phyloP scores from a whole-genome alignment of 768 basidiomycete genomes.

The Tricholoma sp. region DNA sequence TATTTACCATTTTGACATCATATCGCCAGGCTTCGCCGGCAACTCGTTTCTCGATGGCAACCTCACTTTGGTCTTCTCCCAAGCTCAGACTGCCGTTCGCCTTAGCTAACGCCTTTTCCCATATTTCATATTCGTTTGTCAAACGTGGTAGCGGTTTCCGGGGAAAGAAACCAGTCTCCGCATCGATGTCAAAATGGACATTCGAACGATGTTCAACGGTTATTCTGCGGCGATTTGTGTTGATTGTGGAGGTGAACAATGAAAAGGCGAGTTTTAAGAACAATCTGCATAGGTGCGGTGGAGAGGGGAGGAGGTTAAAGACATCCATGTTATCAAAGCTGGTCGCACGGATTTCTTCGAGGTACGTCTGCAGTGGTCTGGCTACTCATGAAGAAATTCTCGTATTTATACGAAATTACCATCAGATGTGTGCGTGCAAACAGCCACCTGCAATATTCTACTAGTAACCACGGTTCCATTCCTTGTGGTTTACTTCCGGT shows the following conservation, averaged over 20 bases:
- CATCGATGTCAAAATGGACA: slow-evolving; percentile 51
- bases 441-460: slow-evolving; percentile 8
- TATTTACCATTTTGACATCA: slow-evolving; percentile 56
- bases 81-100: slow-evolving; percentile 52
- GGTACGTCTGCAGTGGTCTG: neutral
- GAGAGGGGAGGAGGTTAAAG: slow-evolving; percentile 46
- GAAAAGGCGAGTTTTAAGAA: slow-evolving; percentile 43
- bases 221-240: slow-evolving; percentile 24
- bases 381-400: neutral
- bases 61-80: slow-evolving; percentile 50
- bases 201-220: slow-evolving; percentile 29
- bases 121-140: slow-evolving; percentile 47
- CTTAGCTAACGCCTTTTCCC: slow-evolving; percentile 63
- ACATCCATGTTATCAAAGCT: slow-evolving; percentile 29
- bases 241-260: slow-evolving; percentile 39
- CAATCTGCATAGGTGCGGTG: slow-evolving; percentile 44
- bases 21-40: slow-evolving; percentile 68
- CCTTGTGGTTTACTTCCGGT: slow-evolving; percentile 15
- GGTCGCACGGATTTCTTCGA: neutral
- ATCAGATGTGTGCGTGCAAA: slow-evolving; percentile 15
- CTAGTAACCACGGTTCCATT: slow-evolving; percentile 8
- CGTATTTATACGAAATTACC: slow-evolving; percentile 1
- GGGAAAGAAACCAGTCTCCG: slow-evolving; percentile 83
- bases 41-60: slow-evolving; percentile 41
- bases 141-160: slow-evolving; percentile 54